A percentile compares a stretch with the other conserved stretches of the same genome.
phyloP scores from a whole-genome alignment of 495 filamentous ascomycete species.

The Chaetomidium leptoderma region DNA sequence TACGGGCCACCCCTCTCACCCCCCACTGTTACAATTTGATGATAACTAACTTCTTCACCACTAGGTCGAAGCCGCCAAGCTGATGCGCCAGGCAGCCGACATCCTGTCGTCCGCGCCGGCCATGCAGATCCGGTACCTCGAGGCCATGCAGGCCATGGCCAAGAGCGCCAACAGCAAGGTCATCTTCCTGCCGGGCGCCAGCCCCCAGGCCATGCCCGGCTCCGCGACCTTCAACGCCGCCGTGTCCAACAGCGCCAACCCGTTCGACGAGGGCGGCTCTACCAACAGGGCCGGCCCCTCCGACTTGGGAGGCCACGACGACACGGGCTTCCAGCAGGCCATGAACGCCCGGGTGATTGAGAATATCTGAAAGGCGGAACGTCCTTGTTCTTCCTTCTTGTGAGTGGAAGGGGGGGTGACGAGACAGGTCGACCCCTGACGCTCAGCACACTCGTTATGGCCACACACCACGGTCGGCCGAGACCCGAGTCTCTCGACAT shows the following conservation, averaged over 20 bases:
- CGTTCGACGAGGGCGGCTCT: conserved; percentile 23
- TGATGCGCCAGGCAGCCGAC: conserved; percentile 97
- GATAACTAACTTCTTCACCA: background rate
- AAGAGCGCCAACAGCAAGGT: conserved; percentile 95
- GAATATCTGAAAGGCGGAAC: conserved; percentile 66
- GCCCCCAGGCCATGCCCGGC: conserved; percentile 61
- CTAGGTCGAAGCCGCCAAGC: conserved; percentile 81
- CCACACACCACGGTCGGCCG: no score
- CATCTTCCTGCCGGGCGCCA: conserved; percentile 78
- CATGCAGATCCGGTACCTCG: conserved; percentile 98
- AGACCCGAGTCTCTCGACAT: no score
- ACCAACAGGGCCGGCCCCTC: conserved; percentile 40
- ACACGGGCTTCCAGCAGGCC: conserved; percentile 67
- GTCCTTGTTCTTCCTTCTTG: background rate
- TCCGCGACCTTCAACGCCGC: conserved; percentile 34
- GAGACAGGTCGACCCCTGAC: no score
- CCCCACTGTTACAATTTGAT: background rate
- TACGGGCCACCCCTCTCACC: background rate
- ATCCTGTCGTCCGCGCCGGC: conserved; percentile 89
- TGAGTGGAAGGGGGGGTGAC: background rate
- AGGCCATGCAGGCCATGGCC: conserved; percentile 99
- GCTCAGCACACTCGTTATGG: no score
- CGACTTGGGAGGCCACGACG: conserved; percentile 35
- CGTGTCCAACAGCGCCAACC: conserved; percentile 24
- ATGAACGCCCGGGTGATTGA: conserved; percentile 83